Conservation (phyloP, 2,329 filamentous ascomycete genomes). For the Fusarium papillatum region DNA sequence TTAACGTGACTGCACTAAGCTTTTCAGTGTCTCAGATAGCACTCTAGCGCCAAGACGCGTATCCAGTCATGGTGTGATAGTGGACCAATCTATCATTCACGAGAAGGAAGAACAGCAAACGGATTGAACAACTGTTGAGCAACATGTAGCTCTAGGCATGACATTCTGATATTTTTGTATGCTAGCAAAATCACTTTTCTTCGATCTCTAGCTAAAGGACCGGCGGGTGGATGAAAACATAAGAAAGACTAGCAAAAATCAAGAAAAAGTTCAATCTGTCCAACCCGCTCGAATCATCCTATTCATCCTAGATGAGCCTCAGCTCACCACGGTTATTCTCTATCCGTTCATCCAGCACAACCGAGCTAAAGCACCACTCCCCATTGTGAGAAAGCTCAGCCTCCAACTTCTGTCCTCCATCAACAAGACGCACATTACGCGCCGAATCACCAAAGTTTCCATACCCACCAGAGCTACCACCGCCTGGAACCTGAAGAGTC, state of each 20-base stretch:
- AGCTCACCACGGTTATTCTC: constrained; percentile 48
- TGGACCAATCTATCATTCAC: not conserved
- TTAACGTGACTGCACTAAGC: not conserved
- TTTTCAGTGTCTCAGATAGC: not conserved
- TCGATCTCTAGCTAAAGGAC: not conserved
- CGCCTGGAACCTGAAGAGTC: constrained; percentile 51
- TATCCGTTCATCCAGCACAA: constrained; percentile 52
- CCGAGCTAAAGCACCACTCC: constrained; percentile 47
- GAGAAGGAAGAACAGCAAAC: not conserved
- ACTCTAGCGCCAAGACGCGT: not conserved
- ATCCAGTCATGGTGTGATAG: not conserved
- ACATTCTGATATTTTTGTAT: not conserved
- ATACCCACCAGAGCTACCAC: constrained; percentile 16
- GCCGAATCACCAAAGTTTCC: constrained; percentile 51
- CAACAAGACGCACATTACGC: constrained; percentile 51
- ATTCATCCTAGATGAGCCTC: constrained; percentile 20
- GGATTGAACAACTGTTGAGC: not conserved
- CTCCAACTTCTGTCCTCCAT: constrained; percentile 51
- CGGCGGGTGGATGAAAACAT: not conserved
- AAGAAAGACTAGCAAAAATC: not conserved
- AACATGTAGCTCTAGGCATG: not conserved
- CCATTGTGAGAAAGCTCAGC: constrained; percentile 49
- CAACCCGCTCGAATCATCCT: not conserved
- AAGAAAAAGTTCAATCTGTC: not conserved
- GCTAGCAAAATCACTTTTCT: not conserved